Conservation (phyloP, 805 yeast genomes). For the Candida manassasensis region DNA sequence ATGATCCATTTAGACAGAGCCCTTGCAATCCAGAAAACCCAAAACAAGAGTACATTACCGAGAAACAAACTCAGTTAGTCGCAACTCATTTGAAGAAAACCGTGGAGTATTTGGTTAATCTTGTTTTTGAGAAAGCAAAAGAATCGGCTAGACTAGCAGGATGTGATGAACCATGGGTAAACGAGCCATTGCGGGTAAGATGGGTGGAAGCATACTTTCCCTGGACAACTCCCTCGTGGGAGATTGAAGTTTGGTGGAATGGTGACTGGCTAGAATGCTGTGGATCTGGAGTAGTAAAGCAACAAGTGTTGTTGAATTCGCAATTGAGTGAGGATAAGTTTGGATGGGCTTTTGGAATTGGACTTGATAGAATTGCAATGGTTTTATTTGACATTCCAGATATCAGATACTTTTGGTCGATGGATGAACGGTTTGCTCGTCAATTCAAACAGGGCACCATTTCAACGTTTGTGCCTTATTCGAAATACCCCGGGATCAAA, state of each 20-base stretch:
- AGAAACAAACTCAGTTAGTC: slow-evolving; percentile 62
- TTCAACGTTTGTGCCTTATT: slow-evolving; percentile 75
- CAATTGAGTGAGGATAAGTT: slow-evolving; percentile 57
- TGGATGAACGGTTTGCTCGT: slow-evolving; percentile 65
- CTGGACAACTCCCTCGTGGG: slow-evolving; percentile 98
- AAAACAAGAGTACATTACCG: slow-evolving; percentile 72
- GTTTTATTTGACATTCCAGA: slow-evolving; percentile 92
- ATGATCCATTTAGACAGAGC: slow-evolving; percentile 52
- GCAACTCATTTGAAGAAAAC: slow-evolving; percentile 81
- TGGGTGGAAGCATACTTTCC: slow-evolving; percentile 97
- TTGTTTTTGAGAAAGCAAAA: slow-evolving; percentile 72
- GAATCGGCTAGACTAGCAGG: slow-evolving; percentile 60
- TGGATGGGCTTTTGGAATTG: slow-evolving; percentile 98
- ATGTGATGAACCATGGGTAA: slow-evolving; percentile 49
- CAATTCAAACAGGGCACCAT: slow-evolving; percentile 71
- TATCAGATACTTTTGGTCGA: slow-evolving; percentile 87
- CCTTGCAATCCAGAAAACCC: slow-evolving; percentile 65
- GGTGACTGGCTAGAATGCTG: slow-evolving; percentile 97
- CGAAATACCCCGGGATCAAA: slow-evolving; percentile 81
- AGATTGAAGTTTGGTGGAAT: slow-evolving; percentile 98
- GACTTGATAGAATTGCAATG: slow-evolving; percentile 95
- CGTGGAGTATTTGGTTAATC: slow-evolving; percentile 74
- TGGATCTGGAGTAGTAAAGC: slow-evolving; percentile 89
- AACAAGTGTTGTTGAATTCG: slow-evolving; percentile 69
- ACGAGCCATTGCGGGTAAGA: slow-evolving; percentile 76